Evolutionary conservation across 2,329 filamentous ascomycete species (phyloP), one percentile per base, ranked within the genome.

Genomic region (Clonostachys rhizophaga): DNA sequence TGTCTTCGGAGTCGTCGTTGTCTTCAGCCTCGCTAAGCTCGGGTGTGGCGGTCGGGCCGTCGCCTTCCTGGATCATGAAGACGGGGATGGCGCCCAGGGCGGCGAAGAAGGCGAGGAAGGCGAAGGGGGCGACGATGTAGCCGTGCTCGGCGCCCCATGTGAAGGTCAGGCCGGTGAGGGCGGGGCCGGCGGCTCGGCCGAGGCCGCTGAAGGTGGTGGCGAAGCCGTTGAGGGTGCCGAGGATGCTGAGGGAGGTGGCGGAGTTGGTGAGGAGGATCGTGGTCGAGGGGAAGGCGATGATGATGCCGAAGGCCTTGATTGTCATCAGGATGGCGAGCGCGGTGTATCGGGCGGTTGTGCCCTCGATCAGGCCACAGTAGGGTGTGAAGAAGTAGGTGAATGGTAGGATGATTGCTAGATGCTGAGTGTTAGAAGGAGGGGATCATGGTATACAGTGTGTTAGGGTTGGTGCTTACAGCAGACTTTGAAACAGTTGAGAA

Each of bases 221-320:
- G 51, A 96, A 83, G 4, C 92, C 94, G 59, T 97, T 97, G 47
- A 97, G 70, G 0, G 91, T 96, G 2, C 91, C 91, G 6, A 97
- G 77, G 10, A 95, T 80, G 40, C 78, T 73, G 18, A 46, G 18
- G 14, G 44, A 49, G 18, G 47, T 43, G 11, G 43, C 46, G 17
- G 47, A 45, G 44, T 46, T 49, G 34, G 47, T 46, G 39, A 46
- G 47, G 43, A 97, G 74, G 55, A 97, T 96, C 6, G 89, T 95
- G 24, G 81, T 86, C 58, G 89, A 94, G 0, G 94, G 92, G 62
- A 96, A 96, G 1, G 87, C 87, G 58, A 96, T 86, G 53, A 95
- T 94, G 49, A 84, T 83, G 37, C 79, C 81, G 47, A 87, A 77
- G 10, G 86, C 85, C 63, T 95, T 95, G 57, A 84, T 55, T 40